Evolutionary conservation across 257 asterid genomes (phyloP), one percentile per base, ranked within the genome.

Genomic region (Nemophila menziesii): DNA sequence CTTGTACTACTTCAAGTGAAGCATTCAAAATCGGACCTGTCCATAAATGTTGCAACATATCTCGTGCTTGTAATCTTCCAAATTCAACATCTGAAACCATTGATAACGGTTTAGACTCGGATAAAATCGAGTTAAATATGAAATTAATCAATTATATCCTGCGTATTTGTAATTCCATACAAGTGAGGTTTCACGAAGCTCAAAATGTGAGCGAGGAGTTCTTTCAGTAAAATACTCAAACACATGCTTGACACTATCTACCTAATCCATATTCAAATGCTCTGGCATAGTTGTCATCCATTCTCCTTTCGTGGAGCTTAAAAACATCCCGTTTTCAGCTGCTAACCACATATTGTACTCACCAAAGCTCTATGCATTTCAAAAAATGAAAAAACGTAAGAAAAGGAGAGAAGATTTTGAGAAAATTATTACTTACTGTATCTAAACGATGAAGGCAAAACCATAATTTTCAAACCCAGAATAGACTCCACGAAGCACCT

Each of bases 211-310:
- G 34, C 96, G 80, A 0, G 96, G 96, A 3, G 92, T 86, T 55
- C 96, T 74, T 70, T 82, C 94, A 1, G 96, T 86, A 62, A 86
- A 86, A 46, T 86, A 86, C 52, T 86, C 96, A 22, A 86, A 76
- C 5, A 86, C 96, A 41, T 86, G 94, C 96, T 82, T 79, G 50
- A 86, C 86, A 24, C 92, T 86, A 50, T 79, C 94, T 12, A 82
- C 92, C 96, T 94, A 82, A 56, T 86, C 96, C 96, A 86, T 82
- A 33, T 75, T 74, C 14, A 82, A 69, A 62, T 67, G 71, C 56
- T 86, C 96, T 2, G 96, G 96, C 96, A 86, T 82, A 29, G 94
- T 86, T 20, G 94, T 82, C 94, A 86, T 82, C 96, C 96, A 86
- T 22, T 66, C 74, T 59, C 89, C 83, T 44, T 66, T 57, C 7